phyloP scores from a whole-genome alignment of 2,329 filamentous ascomycete species.

The Trichophyton schoenleinii region DNA sequence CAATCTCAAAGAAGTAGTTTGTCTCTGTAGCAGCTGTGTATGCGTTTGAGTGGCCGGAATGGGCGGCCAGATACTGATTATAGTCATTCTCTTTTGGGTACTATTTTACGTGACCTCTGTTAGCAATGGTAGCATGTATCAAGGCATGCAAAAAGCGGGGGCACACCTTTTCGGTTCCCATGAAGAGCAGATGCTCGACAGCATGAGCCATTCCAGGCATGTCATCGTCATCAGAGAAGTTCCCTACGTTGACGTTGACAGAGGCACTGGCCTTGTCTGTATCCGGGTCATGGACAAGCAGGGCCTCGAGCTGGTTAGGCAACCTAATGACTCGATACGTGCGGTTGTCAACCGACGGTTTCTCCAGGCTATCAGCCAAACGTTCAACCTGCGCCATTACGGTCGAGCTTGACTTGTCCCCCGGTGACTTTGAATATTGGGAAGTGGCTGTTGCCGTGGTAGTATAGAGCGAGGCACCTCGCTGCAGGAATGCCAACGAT shows the following conservation, averaged over 20 bases:
- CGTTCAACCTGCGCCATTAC: conserved; percentile 28
- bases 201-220: conserved; percentile 94
- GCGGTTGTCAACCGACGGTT: conserved; percentile 72
- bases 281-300: conserved; percentile 84
- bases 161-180: conserved; percentile 83
- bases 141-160: background rate
- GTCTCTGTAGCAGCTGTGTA: conserved; percentile 89
- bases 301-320: conserved; percentile 73
- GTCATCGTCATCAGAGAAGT: conserved; percentile 79
- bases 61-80: conserved; percentile 76
- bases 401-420: background rate
- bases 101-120: conserved; percentile 29
- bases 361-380: conserved; percentile 63
- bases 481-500: background rate
- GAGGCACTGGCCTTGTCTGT: conserved; percentile 96
- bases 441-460: background rate
- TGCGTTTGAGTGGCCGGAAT: conserved; percentile 87
- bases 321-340: conserved; percentile 78
- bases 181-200: conserved; percentile 91
- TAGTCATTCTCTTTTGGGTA: conserved; percentile 94
- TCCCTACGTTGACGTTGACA: conserved; percentile 90
- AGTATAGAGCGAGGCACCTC: background rate
- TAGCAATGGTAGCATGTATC: background rate
- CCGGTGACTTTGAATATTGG: background rate
- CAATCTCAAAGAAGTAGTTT: conserved; percentile 96